These are phyloP conservation scores for Citrus medica DNA, from an alignment of 345 rosid genomes.

Conservation along the genomic window DNA sequence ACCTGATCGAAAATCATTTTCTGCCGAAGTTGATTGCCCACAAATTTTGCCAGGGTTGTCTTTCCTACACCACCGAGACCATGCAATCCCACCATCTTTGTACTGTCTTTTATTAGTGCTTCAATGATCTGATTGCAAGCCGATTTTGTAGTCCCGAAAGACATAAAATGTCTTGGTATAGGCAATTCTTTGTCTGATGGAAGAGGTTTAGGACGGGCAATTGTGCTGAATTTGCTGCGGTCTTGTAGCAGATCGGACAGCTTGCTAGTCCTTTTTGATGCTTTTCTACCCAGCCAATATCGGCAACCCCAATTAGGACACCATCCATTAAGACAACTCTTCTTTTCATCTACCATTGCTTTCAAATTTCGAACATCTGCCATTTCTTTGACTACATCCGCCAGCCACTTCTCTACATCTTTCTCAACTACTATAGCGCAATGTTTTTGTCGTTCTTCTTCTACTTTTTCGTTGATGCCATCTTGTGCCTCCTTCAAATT, in stretches of 20 bases:
- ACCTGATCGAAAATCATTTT: constrained; percentile 7
- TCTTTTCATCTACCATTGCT: too few relatives aligned
- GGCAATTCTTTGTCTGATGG: background rate
- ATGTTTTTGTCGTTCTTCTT: background rate
- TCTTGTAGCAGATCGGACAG: background rate
- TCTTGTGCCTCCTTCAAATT: background rate
- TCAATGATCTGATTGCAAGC: background rate
- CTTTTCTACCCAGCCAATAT: background rate
- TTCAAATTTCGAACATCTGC: background rate
- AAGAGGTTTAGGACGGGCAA: background rate
- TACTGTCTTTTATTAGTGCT: background rate
- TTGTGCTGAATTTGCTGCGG: background rate
- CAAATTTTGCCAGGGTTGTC: constrained; percentile 1
- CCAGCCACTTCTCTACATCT: background rate
- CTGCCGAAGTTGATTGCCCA: background rate
- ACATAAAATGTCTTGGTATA: fast-evolving
- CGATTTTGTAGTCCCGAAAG: background rate
- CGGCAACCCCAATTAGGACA: background rate
- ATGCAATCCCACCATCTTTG: constrained; percentile 2
- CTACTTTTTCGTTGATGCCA: background rate
- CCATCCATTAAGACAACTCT: too few relatives aligned
- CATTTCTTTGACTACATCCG: background rate
- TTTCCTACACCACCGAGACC: constrained; percentile 13
- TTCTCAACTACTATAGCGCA: fast-evolving
- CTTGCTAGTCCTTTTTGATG: background rate